Conservation (phyloP, 768 basidiomycete genomes). For the Russula sp. region DNA sequence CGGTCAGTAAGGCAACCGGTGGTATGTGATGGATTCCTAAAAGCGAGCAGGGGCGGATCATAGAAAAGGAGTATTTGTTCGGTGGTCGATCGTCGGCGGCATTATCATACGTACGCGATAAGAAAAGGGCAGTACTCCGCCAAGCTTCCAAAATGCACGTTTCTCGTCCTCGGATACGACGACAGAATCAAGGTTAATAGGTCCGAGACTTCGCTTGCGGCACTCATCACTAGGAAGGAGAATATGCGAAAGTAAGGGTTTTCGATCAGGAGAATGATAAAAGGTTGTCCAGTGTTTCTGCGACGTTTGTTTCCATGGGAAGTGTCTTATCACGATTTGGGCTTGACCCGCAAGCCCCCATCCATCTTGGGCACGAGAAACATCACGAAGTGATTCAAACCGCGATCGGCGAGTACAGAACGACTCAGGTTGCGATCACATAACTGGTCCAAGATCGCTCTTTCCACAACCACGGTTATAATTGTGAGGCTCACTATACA, state of each 20-base stretch:
- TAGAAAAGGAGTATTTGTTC: background rate
- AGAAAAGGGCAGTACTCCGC: conserved; percentile 38
- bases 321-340: background rate
- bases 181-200: conserved; percentile 45
- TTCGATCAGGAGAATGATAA: conserved; percentile 12
- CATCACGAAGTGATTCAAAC: background rate
- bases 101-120: conserved; percentile 4
- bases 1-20: background rate
- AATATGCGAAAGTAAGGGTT: background rate
- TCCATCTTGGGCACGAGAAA: background rate
- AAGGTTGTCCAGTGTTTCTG: background rate
- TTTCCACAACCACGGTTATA: background rate
- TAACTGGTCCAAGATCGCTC: background rate
- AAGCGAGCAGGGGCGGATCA: conserved; percentile 3
- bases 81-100: conserved; percentile 11
- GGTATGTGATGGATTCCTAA: background rate
- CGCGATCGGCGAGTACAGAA: background rate
- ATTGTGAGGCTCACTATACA: conserved; percentile 2
- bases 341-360: background rate
- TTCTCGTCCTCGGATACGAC: conserved; percentile 45
- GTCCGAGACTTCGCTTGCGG: conserved; percentile 34
- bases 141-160: conserved; percentile 56
- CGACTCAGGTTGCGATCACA: conserved; percentile 2
- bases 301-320: conserved; percentile 13
- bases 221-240: background rate